Conservation (phyloP, 129 eudicot genomes). For the Chrysanthemum seticuspe region DNA sequence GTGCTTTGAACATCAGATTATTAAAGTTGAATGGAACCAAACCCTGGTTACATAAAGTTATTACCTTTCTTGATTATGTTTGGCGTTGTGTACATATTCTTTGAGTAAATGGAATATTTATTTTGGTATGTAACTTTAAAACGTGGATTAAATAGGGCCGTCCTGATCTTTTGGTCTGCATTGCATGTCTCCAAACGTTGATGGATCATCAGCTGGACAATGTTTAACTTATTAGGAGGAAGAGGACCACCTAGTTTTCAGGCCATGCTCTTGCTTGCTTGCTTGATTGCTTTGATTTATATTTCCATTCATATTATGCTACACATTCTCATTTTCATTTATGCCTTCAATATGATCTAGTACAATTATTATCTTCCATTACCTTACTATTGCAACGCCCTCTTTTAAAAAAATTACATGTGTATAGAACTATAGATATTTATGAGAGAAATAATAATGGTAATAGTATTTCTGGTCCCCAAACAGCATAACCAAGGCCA, state of each 20-base stretch:
- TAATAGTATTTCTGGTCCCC: slow-evolving; percentile 21
- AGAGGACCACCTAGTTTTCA: slow-evolving; percentile 53
- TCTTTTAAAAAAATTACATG: background rate
- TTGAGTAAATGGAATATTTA: background rate
- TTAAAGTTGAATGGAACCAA: slow-evolving; percentile 25
- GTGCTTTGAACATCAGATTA: slow-evolving; percentile 28
- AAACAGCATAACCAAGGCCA: slow-evolving; percentile 17
- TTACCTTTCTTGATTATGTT: slow-evolving; percentile 9
- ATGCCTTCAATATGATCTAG: slow-evolving; percentile 14
- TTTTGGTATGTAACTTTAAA: background rate
- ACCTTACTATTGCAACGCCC: background rate
- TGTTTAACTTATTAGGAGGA: slow-evolving; percentile 42
- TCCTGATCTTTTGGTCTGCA: slow-evolving; percentile 23
- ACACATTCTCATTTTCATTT: slow-evolving; percentile 14
- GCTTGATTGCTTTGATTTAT: slow-evolving; percentile 39
- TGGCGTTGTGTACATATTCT: slow-evolving; percentile 10
- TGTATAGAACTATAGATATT: background rate
- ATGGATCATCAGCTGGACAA: slow-evolving; percentile 42
- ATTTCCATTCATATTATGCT: slow-evolving; percentile 4
- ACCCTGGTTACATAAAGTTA: slow-evolving; percentile 15
- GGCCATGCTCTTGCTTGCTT: slow-evolving; percentile 39
- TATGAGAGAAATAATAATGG: slow-evolving; percentile 18
- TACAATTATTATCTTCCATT: slow-evolving; percentile 25
- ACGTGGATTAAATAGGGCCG: slow-evolving; percentile 42
- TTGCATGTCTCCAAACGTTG: slow-evolving; percentile 40